phyloP scores from a whole-genome alignment of 1,139 yeast genomes.

The Hemisphaericaspora xylanilytica region DNA sequence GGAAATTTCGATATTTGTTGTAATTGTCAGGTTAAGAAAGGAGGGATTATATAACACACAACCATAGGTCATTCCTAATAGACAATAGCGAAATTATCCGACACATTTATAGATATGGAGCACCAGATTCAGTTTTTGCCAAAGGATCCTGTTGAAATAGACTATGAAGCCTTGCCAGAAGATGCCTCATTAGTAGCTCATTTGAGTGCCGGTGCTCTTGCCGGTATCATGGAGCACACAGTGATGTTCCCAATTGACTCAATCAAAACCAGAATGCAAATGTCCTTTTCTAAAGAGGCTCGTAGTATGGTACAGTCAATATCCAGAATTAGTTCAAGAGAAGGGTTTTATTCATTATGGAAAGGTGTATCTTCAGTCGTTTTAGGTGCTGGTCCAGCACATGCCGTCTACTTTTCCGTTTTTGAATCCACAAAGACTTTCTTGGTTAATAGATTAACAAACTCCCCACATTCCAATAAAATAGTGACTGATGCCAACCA shows the following conservation, averaged over 20 bases:
- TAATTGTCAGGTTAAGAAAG: background rate
- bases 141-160: slow-evolving; percentile 50
- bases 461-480: slow-evolving; percentile 29
- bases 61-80: no score
- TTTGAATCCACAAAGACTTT: slow-evolving; percentile 80
- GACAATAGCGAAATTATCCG: no score
- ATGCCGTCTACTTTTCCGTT: slow-evolving; percentile 95
- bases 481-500: slow-evolving; percentile 64
- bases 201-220: slow-evolving; percentile 90
- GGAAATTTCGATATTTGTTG: background rate
- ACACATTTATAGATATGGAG: slow-evolving; percentile 10
- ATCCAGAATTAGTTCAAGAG: slow-evolving; percentile 76
- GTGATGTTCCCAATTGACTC: slow-evolving; percentile 97
- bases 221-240: slow-evolving; percentile 97
- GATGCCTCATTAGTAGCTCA: slow-evolving; percentile 83
- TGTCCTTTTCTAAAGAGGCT: slow-evolving; percentile 43
- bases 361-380: slow-evolving; percentile 92
- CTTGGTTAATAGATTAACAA: slow-evolving; percentile 42
- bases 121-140: slow-evolving; percentile 18
- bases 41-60: background rate
- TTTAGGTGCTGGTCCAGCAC: slow-evolving; percentile 99
- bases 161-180: slow-evolving; percentile 90
- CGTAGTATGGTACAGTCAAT: slow-evolving; percentile 56
- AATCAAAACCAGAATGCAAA: slow-evolving; percentile 93
- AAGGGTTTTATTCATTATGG: slow-evolving; percentile 90